These are phyloP conservation scores for Dendrobium nobile DNA, from an alignment of 106 monocot species.

Conservation along the genomic window DNA sequence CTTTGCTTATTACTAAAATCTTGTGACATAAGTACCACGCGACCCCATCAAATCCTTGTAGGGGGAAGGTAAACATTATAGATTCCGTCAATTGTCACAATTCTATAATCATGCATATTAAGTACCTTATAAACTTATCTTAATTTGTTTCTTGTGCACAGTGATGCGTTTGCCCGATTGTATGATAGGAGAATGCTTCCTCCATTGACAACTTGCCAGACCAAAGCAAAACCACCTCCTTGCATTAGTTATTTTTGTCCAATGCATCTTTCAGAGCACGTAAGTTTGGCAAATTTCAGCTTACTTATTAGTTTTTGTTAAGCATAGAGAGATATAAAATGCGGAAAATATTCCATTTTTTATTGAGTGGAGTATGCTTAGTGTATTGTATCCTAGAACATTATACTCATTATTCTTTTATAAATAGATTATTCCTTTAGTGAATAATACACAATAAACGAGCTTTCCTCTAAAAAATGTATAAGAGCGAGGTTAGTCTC, in stretches of 20 bases:
- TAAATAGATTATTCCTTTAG: too few relatives aligned
- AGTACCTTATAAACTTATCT: background rate
- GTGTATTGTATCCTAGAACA: too few relatives aligned
- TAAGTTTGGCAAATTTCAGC: constrained; percentile 31
- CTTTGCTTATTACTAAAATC: constrained; percentile 80
- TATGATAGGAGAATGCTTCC: constrained; percentile 99
- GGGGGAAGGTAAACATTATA: constrained; percentile 73
- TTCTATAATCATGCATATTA: background rate
- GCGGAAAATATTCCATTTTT: too few relatives aligned
- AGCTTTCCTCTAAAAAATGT: too few relatives aligned
- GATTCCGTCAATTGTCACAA: background rate
- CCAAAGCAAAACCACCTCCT: constrained; percentile 57
- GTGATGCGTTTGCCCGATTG: constrained; percentile 93
- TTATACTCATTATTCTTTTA: too few relatives aligned
- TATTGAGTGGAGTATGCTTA: too few relatives aligned
- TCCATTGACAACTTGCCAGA: constrained; percentile 58
- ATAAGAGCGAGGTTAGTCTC: too few relatives aligned
- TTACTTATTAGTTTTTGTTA: background rate
- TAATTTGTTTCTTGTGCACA: constrained; percentile 13
- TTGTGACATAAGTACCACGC: constrained; percentile 86
- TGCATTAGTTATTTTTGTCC: constrained; percentile 90
- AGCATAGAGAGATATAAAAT: too few relatives aligned
- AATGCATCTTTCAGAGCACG: constrained; percentile 77
- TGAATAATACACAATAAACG: too few relatives aligned
- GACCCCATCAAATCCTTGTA: constrained; percentile 92